Conservation (phyloP, 116 monocot genomes). For the Trichopus zeylanicus region DNA sequence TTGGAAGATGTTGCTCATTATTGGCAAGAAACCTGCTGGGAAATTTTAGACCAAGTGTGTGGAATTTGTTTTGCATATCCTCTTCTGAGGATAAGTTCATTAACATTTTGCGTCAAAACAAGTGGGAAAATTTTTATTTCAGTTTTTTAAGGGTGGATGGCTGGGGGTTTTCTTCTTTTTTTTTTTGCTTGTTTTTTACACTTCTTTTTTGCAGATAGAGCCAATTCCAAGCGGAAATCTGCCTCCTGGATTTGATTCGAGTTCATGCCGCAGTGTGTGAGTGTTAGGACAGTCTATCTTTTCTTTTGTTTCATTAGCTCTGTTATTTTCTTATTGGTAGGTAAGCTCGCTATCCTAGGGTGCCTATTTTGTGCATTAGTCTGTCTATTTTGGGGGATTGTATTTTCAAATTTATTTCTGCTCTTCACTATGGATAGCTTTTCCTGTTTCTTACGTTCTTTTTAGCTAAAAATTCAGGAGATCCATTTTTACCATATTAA, state of each 20-base stretch:
- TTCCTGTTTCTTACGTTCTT: too few species aligned
- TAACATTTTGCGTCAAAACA: background rate
- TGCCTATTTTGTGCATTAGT: too few species aligned
- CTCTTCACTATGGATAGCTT: too few species aligned
- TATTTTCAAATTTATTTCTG: too few species aligned
- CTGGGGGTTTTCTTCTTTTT: conserved; percentile 4
- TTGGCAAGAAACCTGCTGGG: too few species aligned
- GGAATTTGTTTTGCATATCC: too few species aligned
- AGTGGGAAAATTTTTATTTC: background rate
- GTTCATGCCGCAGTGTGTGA: conserved; percentile 89
- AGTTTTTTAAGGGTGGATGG: background rate
- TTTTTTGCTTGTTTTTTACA: conserved; percentile 26
- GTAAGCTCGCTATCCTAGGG: background rate
- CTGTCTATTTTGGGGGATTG: too few species aligned
- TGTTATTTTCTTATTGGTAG: conserved; percentile 1
- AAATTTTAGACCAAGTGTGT: too few species aligned
- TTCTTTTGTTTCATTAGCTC: too few species aligned
- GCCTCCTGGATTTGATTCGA: conserved; percentile 74
- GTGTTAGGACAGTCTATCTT: conserved; percentile 41
- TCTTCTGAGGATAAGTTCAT: background rate
- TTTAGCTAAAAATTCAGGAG: too few species aligned
- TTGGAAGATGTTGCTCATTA: too few species aligned
- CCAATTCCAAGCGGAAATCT: conserved; percentile 75
- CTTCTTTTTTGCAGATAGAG: conserved; percentile 74
- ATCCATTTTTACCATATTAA: too few species aligned